phyloP scores from a whole-genome alignment of 2,329 filamentous ascomycete species.

The Pestalotiopsis sp. region DNA sequence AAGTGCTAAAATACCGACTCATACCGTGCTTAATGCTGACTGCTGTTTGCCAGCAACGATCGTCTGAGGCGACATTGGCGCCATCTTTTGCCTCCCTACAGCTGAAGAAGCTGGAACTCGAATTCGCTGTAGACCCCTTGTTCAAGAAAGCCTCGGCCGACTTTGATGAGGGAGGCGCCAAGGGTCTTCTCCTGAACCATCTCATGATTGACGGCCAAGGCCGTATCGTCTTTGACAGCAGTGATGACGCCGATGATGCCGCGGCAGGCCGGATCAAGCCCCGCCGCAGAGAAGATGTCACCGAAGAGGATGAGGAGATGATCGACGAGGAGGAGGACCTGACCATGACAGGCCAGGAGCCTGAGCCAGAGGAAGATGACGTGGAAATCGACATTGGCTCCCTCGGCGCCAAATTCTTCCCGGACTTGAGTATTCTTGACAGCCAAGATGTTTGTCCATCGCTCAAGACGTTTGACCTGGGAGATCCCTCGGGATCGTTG shows the following conservation, averaged over 20 bases:
- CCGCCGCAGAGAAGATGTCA: constrained; percentile 36
- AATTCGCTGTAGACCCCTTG: constrained; percentile 95
- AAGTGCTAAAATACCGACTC: constrained; percentile 30
- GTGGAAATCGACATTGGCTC: constrained; percentile 78
- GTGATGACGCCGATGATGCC: constrained; percentile 74
- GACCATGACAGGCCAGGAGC: constrained; percentile 44
- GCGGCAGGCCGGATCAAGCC: constrained; percentile 42
- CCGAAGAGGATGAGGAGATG: constrained; percentile 40
- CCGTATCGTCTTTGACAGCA: constrained; percentile 97
- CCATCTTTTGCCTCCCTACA: constrained; percentile 86
- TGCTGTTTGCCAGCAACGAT: constrained; percentile 59
- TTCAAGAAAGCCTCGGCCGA: constrained; percentile 99
- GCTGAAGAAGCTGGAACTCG: constrained; percentile 95
- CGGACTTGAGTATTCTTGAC: constrained; percentile 75
- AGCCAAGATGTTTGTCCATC: constrained; percentile 93
- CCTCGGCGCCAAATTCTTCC: constrained; percentile 83
- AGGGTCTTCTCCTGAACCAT: constrained; percentile 92
- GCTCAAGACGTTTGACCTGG: constrained; percentile 89
- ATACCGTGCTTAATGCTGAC: neutral
- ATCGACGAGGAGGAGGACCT: constrained; percentile 39
- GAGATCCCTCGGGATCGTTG: constrained; percentile 80
- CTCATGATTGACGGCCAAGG: constrained; percentile 92
- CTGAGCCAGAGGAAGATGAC: constrained; percentile 54
- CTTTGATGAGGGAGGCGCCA: constrained; percentile 97
- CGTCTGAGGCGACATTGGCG: constrained; percentile 90